These are phyloP conservation scores for Dactylonectria estremocensis DNA, from an alignment of 2,329 filamentous ascomycete genomes.

Conservation along the genomic window DNA sequence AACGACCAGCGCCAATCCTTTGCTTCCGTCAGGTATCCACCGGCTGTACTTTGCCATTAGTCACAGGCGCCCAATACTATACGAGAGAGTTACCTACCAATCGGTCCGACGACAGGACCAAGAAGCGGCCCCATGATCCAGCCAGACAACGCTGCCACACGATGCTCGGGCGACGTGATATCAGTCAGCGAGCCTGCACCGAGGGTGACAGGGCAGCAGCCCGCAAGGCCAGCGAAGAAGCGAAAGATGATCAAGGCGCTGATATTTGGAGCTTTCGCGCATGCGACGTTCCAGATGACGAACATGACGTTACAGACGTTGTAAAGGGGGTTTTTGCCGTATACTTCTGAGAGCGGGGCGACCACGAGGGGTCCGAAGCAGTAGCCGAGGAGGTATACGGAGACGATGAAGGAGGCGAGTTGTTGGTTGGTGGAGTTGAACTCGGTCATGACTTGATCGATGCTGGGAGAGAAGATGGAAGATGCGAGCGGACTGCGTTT, in stretches of 20 bases:
- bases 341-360: constrained; percentile 65
- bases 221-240: constrained; percentile 61
- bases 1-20: constrained; percentile 67
- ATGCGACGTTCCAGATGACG: constrained; percentile 69
- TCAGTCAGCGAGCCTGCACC: constrained; percentile 68
- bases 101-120: constrained; percentile 64
- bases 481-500: constrained; percentile 54
- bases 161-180: constrained; percentile 60
- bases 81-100: constrained; percentile 42
- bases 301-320: constrained; percentile 64
- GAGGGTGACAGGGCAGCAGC: constrained; percentile 61
- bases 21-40: constrained; percentile 59
- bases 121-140: constrained; percentile 65
- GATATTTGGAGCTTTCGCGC: constrained; percentile 61
- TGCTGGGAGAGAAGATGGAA: constrained; percentile 71
- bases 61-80: neutral
- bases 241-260: constrained; percentile 63
- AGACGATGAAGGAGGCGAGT: constrained; percentile 67
- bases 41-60: constrained; percentile 49
- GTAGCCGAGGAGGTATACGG: constrained; percentile 69
- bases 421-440: constrained; percentile 61
- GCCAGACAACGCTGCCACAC: constrained; percentile 64
- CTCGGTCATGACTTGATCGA: constrained; percentile 65
- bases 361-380: constrained; percentile 64
- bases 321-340: constrained; percentile 60